Conservation (phyloP, 1,139 yeast genomes). For the Blastobotrys apis region DNA sequence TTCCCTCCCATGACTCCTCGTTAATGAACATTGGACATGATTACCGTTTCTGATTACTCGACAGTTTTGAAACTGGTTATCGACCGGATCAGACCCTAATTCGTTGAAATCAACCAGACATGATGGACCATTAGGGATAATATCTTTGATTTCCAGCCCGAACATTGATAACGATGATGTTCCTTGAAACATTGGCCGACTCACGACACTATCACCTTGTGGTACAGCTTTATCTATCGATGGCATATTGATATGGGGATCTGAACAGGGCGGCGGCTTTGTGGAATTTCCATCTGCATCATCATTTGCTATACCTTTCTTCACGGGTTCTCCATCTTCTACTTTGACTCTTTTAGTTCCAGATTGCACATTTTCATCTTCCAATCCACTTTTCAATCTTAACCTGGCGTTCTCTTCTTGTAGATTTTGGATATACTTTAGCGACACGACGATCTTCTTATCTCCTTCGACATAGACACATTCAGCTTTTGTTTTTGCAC, state of each 20-base stretch:
- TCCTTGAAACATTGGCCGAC: constrained; percentile 15
- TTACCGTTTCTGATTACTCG: constrained; percentile 4
- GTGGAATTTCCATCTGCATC: not conserved
- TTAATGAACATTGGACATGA: constrained; percentile 2
- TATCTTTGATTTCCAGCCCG: constrained; percentile 22
- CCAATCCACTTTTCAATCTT: constrained; percentile 2
- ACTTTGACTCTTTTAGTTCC: constrained; percentile 2
- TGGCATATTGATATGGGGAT: constrained; percentile 7
- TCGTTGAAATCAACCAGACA: constrained; percentile 19
- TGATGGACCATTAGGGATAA: constrained; percentile 20
- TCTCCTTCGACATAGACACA: constrained; percentile 80
- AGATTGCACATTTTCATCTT: not conserved
- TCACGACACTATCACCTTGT: not conserved
- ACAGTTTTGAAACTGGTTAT: not conserved
- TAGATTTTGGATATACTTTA: constrained; percentile 63
- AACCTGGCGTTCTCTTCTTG: constrained; percentile 50
- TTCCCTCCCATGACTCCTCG: constrained; percentile 4
- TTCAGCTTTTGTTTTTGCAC: constrained; percentile 51
- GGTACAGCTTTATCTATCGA: constrained; percentile 11
- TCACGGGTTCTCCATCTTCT: not conserved
- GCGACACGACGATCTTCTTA: constrained; percentile 70
- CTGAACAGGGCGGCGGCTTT: not conserved
- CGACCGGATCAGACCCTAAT: constrained; percentile 5
- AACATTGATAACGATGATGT: constrained; percentile 21
- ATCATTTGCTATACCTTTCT: not conserved